Evolutionary conservation across 2,329 filamentous ascomycete genomes (phyloP).

Genomic region (Calcarisporium arbuscula): DNA sequence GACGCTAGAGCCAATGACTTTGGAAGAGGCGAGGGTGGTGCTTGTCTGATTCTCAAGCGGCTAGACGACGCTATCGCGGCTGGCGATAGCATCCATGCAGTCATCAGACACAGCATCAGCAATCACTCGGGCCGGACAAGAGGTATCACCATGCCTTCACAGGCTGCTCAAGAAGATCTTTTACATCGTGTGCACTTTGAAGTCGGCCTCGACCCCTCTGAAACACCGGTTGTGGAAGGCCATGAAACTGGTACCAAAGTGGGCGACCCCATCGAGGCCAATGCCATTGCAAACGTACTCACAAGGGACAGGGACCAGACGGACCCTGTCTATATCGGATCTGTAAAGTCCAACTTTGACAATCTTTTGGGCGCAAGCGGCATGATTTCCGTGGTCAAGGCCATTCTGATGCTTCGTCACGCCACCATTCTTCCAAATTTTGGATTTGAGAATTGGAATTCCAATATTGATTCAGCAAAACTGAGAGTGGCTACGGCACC

Average conservation of each 20-base stretch:
- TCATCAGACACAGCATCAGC: slow-evolving; percentile 7
- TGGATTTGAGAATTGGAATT: slow-evolving; percentile 18
- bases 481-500: slow-evolving; percentile 7
- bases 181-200: slow-evolving; percentile 1
- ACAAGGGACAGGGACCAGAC: slow-evolving; percentile 13
- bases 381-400: slow-evolving; percentile 19
- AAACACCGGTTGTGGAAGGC: slow-evolving; percentile 12
- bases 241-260: slow-evolving; percentile 23
- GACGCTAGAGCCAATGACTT: slow-evolving; percentile 37
- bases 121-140: slow-evolving; percentile 7
- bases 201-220: slow-evolving; percentile 5
- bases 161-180: neutral
- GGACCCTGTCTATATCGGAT: slow-evolving; percentile 19
- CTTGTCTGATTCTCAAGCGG: slow-evolving; percentile 45
- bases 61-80: slow-evolving; percentile 44
- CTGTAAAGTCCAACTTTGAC: slow-evolving; percentile 14
- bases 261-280: slow-evolving; percentile 30
- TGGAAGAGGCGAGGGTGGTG: slow-evolving; percentile 50
- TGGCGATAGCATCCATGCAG: slow-evolving; percentile 39
- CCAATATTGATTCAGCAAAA: slow-evolving; percentile 8
- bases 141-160: slow-evolving; percentile 10
- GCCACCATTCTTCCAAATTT: slow-evolving; percentile 18
- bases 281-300: slow-evolving; percentile 16
- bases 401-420: slow-evolving; percentile 18
- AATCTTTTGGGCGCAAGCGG: slow-evolving; percentile 20